Evolutionary conservation across 176 grass and related monocot species (phyloP), one percentile per base, ranked within the genome.

Genomic region (Ampelocalamus luodianensis): DNA sequence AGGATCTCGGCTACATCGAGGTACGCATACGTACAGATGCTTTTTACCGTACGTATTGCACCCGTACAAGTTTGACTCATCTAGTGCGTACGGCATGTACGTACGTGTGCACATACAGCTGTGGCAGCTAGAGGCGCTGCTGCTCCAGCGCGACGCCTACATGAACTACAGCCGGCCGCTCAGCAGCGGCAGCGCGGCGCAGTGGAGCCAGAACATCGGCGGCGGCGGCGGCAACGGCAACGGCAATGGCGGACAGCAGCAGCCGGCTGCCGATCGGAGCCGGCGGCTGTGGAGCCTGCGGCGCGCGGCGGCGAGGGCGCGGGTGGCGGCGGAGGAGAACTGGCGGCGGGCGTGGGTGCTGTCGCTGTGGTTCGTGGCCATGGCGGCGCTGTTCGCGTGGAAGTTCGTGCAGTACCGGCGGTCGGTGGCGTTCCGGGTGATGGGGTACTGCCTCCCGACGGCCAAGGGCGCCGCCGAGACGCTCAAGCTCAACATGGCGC

Each of bases 1-100:
- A 98, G 87, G 95, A 98, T 77, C 91, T 98, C 37, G 90, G 96
- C 58, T 98, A 98, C 87, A 98, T 98, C 68, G 96, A 98, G 93
- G 96, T 98, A 46, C 26, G 82, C 27, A 37, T 45, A 62, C 5
- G 0, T 43, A 8, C 44, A 49, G 3, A 1, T 26, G 3, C 22
- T 8, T 14, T 48, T 11, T 18, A 17, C 5, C 2, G 59, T 63
- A 17, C 27, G 22, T 59, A n/a, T 14, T 29, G 79, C 7, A 7
- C 44, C 1, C 61, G 32, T 26, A 34, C 11, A 53, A 63, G 15
- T 5, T 40, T 78, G 65, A 88, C 80, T 13, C 37, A 73, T 20
- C 73, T 70, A 43, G 54, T 49, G 14, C 68, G 10, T 23, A 34
- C 42, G 69, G 18, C 24, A n/a, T 68, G 38, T 58, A 66, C 68